Evolutionary conservation across 768 basidiomycete genomes (phyloP).

Genomic region (Russula compacta): DNA sequence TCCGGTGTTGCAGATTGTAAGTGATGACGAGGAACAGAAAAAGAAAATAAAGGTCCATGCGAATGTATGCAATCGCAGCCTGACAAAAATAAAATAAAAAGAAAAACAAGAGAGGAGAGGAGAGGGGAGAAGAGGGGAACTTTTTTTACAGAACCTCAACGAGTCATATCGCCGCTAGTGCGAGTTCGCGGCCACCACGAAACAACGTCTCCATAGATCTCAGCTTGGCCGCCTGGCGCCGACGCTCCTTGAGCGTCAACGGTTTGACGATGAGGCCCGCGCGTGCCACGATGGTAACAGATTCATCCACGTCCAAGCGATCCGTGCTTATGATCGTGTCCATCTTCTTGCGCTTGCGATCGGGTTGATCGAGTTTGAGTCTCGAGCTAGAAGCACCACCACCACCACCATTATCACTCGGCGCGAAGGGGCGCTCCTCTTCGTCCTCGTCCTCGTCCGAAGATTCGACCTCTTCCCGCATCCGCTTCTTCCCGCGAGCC

Average conservation of each 20-base stretch:
- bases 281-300: background rate
- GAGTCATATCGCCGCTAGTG: too few species aligned
- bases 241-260: background rate
- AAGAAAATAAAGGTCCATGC: background rate
- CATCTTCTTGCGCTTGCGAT: background rate
- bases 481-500: constrained; percentile 10
- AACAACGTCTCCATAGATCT: background rate
- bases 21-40: background rate
- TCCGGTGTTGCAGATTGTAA: background rate
- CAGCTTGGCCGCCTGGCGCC: background rate
- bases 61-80: background rate
- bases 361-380: background rate
- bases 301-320: background rate
- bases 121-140: too few species aligned
- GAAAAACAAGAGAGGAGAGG: background rate
- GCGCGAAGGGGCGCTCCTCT: background rate
- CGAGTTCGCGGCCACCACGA: background rate
- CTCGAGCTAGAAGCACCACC: background rate
- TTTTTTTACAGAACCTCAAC: too few species aligned
- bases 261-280: background rate
- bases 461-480: background rate
- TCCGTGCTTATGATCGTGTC: background rate
- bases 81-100: background rate
- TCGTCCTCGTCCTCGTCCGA: background rate
- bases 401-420: background rate